phyloP scores from a whole-genome alignment of 208 protist genomes.

The Trypanosoma brucei region DNA sequence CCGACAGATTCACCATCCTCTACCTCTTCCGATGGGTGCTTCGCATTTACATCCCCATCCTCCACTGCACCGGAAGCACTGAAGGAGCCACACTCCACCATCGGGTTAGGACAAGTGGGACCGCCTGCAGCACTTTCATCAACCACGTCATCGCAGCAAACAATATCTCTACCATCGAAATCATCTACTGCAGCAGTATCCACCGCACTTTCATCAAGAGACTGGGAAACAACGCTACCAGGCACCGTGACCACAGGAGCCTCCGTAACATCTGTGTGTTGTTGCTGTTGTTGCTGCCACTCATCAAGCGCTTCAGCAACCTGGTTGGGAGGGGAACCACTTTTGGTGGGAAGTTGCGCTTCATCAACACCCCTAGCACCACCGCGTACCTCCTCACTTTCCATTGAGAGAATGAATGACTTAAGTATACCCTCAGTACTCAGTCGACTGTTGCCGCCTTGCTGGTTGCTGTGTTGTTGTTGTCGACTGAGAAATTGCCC shows the following conservation, averaged over 20 bases:
- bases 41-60: conserved; percentile 2
- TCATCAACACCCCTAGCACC: neutral
- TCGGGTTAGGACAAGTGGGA: neutral
- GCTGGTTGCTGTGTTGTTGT: neutral
- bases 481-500: conserved; percentile 1
- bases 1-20: neutral
- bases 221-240: neutral
- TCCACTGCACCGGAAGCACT: neutral
- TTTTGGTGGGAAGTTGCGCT: neutral
- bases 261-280: neutral
- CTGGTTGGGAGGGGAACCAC: neutral
- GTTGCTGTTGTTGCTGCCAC: neutral
- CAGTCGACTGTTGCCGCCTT: conserved; percentile 1
- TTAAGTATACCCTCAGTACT: conserved; percentile 12
- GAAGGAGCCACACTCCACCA: neutral
- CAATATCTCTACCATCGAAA: neutral
- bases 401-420: conserved; percentile 10
- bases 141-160: neutral
- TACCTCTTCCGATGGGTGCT: neutral
- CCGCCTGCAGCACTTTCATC: neutral
- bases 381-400: conserved; percentile 4
- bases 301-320: neutral
- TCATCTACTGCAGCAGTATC: neutral
- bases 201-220: neutral
- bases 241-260: neutral